These are phyloP conservation scores for Cystobasidium onofrii DNA, from an alignment of 768 basidiomycete species.

Conservation along the genomic window DNA sequence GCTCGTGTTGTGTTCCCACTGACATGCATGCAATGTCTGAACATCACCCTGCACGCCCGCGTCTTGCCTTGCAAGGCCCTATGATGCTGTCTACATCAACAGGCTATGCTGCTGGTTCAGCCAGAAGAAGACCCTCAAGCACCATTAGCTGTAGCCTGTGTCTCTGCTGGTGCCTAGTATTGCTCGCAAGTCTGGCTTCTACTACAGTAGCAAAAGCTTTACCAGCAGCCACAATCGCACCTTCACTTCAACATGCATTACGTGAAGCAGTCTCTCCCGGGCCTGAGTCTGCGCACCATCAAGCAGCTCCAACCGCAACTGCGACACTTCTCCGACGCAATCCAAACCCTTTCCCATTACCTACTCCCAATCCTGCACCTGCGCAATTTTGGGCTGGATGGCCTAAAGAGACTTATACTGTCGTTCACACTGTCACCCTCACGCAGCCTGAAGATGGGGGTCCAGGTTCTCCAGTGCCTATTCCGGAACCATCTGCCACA, in stretches of 20 bases:
- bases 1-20: neutral
- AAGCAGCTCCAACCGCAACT: neutral
- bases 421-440: neutral
- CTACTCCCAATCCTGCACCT: neutral
- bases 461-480: neutral
- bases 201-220: neutral
- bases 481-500: neutral
- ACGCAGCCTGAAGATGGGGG: neutral
- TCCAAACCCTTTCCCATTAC: neutral
- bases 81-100: too few relatives aligned
- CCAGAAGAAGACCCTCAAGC: neutral
- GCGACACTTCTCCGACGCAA: neutral
- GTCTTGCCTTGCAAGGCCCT: too few relatives aligned
- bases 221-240: neutral
- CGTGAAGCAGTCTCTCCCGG: neutral
- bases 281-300: too few relatives aligned
- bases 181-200: neutral
- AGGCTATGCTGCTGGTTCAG: too few relatives aligned
- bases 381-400: constrained; percentile 29
- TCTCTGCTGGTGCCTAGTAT: neutral
- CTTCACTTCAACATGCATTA: neutral
- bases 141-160: neutral
- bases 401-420: constrained; percentile 6
- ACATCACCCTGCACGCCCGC: too few relatives aligned
- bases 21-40: too few relatives aligned